A percentile compares a stretch with the other conserved stretches of the same genome.
Conservation (phyloP, 306 rosid genomes). For the Vigna reflexopilosa region DNA sequence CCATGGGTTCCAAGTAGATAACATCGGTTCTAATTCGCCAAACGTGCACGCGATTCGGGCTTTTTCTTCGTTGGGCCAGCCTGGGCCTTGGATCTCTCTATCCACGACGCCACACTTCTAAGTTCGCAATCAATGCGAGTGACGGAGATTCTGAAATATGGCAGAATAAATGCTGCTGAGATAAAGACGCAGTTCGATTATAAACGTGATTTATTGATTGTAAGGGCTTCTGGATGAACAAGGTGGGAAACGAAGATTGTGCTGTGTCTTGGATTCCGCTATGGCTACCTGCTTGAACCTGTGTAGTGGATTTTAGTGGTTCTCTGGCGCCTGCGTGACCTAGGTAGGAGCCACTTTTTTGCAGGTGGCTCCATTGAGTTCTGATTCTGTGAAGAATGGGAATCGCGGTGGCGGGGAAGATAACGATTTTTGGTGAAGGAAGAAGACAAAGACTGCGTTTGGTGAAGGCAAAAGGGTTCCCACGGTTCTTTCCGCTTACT, state of each 20-base stretch:
- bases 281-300: neutral
- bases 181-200: neutral
- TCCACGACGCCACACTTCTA: neutral
- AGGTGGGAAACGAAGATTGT: neutral
- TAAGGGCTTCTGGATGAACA: too few relatives aligned
- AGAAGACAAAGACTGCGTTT: neutral
- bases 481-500: neutral
- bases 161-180: neutral
- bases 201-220: neutral
- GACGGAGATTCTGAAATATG: neutral
- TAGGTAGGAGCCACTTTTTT: neutral
- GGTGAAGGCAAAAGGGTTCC: neutral
- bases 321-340: neutral
- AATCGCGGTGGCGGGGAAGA: neutral
- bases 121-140: neutral
- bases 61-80: neutral
- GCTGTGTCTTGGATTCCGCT: neutral
- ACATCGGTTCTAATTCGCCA: neutral
- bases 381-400: neutral
- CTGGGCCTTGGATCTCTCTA: neutral
- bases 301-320: neutral
- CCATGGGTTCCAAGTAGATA: conserved; percentile 1
- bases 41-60: neutral
- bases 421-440: neutral
- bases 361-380: neutral